Percentiles rank a stretch among this genome's conserved stretches.
Evolutionary conservation across 225 moss, liverwort and hornwort species (phyloP).

Genomic region (Physcomitrium patens): DNA sequence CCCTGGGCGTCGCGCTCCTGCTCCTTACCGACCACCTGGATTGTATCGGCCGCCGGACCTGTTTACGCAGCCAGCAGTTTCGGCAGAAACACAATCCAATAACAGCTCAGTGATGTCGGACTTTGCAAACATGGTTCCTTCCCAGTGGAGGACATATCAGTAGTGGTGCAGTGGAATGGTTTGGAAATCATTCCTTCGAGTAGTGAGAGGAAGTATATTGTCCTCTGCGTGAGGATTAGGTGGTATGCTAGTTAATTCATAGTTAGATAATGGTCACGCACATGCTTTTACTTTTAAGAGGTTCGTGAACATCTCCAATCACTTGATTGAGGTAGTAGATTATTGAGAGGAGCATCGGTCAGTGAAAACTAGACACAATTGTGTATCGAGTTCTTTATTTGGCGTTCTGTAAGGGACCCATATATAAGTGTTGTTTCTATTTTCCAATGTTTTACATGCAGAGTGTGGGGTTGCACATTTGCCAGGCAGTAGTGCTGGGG

Average conservation of each 20-base stretch:
- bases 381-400: slow-evolving; percentile 26
- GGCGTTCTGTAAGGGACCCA: slow-evolving; percentile 14
- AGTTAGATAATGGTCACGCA: slow-evolving; percentile 15
- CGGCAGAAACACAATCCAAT: slow-evolving; percentile 29
- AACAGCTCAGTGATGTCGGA: slow-evolving; percentile 30
- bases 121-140: slow-evolving; percentile 19
- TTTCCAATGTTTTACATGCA: too few species aligned
- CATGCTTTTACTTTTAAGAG: slow-evolving; percentile 43
- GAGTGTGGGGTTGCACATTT: too few species aligned
- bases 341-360: slow-evolving; percentile 29
- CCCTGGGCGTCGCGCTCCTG: slow-evolving; percentile 38
- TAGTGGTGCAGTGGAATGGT: slow-evolving; percentile 23
- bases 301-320: slow-evolving; percentile 42
- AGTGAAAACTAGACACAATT: slow-evolving; percentile 27
- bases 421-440: too few species aligned
- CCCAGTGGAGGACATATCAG: slow-evolving; percentile 51
- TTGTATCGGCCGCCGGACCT: slow-evolving; percentile 48
- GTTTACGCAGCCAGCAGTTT: slow-evolving; percentile 33
- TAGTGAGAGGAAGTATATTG: slow-evolving; percentile 17
- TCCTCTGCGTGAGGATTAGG: background rate
- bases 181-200: slow-evolving; percentile 21
- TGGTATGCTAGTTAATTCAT: slow-evolving; percentile 24
- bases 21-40: slow-evolving; percentile 49
- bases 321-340: slow-evolving; percentile 44
- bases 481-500: too few species aligned